Evolutionary conservation across 2,329 filamentous ascomycete species (phyloP), one percentile per base, ranked within the genome.

Genomic region (Myriosclerotinia curreyana): DNA sequence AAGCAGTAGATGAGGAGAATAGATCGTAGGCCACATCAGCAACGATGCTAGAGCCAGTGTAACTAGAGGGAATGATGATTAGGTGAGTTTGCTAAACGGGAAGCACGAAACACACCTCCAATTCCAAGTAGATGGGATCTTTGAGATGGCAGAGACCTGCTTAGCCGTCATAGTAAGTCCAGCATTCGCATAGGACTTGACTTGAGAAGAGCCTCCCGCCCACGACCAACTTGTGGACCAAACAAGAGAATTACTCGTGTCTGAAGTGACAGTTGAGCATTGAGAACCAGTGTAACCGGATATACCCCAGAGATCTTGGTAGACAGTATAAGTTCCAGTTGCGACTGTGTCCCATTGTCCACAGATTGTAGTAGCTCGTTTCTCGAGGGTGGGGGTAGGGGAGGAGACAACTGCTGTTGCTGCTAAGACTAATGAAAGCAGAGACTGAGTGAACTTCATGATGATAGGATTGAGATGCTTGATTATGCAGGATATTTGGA

Each of bases 21-120:
- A 87, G 74, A 72, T 87, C 84, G 70, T 86, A 88, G 17, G 84
- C 78, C 20, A 88, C 85, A 70, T 88, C 80, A 60, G 83, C 83
- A 42, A 83, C 76, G 56, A 86, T 73, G 62, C 76, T 72, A 59
- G 74, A 76, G 65, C 79, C 81, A 38, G 77, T 78, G 75, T 86
- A 85, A 42, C 76, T 66, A 28, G 34, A 72, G 17, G 12, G n/a
- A 17, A 17, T 31, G 6, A 25, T 22, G 15, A 34, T 65, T 53
- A 59, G 48, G 25, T 11, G n/a, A 11, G 51, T 28, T 54, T n/a
- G 11, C 40, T 36, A 11, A 14, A 11, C 31, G 17, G 20, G 15
- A n/a, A 38, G 20, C 38, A 22, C 28, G 12, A 15, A 31, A 28
- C 75, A 70, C 68, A 79, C 75, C 66, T 73, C 72, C 76, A 80